Evolutionary conservation across 768 basidiomycete species (phyloP), one percentile per base, ranked within the genome.

Genomic region (Termitomyces sp.): DNA sequence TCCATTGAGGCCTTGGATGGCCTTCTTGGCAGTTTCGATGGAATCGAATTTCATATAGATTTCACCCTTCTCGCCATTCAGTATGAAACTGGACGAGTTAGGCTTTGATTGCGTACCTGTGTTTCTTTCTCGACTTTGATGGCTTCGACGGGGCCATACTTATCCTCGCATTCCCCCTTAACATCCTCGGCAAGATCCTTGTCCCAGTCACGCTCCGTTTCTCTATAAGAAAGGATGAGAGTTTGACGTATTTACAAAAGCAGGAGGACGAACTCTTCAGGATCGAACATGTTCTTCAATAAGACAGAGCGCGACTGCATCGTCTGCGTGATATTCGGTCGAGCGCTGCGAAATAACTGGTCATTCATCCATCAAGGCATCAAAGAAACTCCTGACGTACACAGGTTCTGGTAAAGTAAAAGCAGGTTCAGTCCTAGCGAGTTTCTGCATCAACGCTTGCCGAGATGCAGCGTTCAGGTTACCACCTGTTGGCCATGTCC

Each of bases 401-500:
- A 84, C 73, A 28, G 87, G 83, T 68, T 86, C 80, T 66, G 84
- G 81, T 69, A 78, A 80, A 59, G 78, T 71, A 54, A 84, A 76
- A 54, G 87, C 75, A 49, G 84, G 80, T 69, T 93, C 91, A 77
- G 87, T 92, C 81, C 97, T 94, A 75, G 97, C 95, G 85, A 99
- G 92, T 88, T 98, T 99, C 80, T 96, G 94, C 97, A 99, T 99
- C 81, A 99, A 93, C 76, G 94, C 93, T 83, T 97, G 95, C 79
- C 97, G 92, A 73, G 94, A 94, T 71, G 92, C 92, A 82, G 92
- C 92, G 81, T 97, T 97, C 82, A 97, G 86, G 84, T 94, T 94
- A 92, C 92, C 92, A 76, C 91, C 94, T 96, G 71, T 42, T 49
- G 4, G 22, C 7, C 13, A 49, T 49, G 55, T 71, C 20, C 70